A percentile compares a stretch with the other conserved stretches of the same genome.
phyloP scores from a whole-genome alignment of 108 stramenopile species.

The Stephanodiscus minutulus region DNA sequence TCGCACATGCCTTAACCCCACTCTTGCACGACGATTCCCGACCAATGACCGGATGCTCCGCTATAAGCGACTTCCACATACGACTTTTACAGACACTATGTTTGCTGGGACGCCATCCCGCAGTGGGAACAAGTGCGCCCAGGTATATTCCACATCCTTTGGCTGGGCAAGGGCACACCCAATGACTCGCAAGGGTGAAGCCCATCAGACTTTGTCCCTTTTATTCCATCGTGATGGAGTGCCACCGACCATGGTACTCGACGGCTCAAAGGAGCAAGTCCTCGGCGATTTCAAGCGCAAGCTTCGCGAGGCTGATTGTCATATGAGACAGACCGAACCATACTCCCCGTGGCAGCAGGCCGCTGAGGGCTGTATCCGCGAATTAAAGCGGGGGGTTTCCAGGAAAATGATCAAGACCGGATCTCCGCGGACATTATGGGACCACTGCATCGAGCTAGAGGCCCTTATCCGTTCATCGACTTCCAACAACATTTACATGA shows the following conservation, averaged over 20 bases:
- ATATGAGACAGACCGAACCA: conserved; percentile 27
- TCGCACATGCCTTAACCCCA: conserved; percentile 15
- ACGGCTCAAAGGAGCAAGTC: conserved; percentile 35
- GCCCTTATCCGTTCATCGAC: conserved; percentile 29
- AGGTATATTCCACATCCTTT: conserved; percentile 24
- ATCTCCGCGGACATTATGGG: conserved; percentile 27
- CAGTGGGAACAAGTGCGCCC: conserved; percentile 26
- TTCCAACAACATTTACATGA: conserved; percentile 11
- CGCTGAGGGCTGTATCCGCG: conserved; percentile 33
- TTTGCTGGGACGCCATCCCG: background rate
- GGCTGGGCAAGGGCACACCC: conserved; percentile 26
- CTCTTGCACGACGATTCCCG: conserved; percentile 10
- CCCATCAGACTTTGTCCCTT: conserved; percentile 26
- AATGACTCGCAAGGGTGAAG: conserved; percentile 25
- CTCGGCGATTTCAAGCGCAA: conserved; percentile 34
- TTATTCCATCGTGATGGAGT: conserved; percentile 42
- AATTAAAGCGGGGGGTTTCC: conserved; percentile 23
- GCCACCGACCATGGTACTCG: conserved; percentile 31
- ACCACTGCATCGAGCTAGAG: conserved; percentile 25
- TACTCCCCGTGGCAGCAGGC: conserved; percentile 34
- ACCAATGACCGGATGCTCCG: conserved; percentile 22
- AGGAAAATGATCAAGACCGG: conserved; percentile 11
- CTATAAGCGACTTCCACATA: conserved; percentile 16
- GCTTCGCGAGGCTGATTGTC: conserved; percentile 10
- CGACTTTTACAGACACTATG: conserved; percentile 40